These are phyloP conservation scores for Rosa chinensis DNA, from an alignment of 306 rosid genomes.

Conservation along the genomic window DNA sequence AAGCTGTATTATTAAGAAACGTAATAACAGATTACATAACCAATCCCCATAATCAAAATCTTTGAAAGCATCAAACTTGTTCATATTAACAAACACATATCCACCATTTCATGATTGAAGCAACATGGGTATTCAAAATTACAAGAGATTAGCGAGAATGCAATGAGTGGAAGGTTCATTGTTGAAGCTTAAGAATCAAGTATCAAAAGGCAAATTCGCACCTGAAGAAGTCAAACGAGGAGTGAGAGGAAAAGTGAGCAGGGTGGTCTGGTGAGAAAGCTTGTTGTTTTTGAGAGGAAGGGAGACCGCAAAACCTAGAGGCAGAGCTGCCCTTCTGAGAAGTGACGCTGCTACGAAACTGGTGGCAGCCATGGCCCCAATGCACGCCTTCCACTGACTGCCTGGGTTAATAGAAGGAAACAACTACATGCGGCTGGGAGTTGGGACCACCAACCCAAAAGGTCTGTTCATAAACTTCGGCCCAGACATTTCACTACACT, in stretches of 20 bases:
- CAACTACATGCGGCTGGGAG: too few species aligned
- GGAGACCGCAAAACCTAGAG: slow-evolving; percentile 39
- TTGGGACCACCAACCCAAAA: too few species aligned
- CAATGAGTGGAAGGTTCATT: background rate
- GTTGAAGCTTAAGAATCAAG: background rate
- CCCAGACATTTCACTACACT: too few species aligned
- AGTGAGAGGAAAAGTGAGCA: slow-evolving; percentile 40
- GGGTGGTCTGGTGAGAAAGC: slow-evolving; percentile 36
- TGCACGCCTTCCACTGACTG: background rate
- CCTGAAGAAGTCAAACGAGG: slow-evolving; percentile 60
- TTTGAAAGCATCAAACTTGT: background rate
- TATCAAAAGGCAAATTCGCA: slow-evolving; percentile 9
- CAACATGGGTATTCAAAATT: slow-evolving; percentile 25
- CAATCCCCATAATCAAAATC: background rate
- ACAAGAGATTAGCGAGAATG: background rate
- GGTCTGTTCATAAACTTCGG: too few species aligned
- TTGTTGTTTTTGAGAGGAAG: slow-evolving; percentile 26
- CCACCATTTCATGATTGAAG: background rate
- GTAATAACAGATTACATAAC: slow-evolving; percentile 24
- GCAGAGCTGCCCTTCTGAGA: slow-evolving; percentile 39
- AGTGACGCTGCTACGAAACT: slow-evolving; percentile 43
- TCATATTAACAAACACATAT: background rate
- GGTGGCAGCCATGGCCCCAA: slow-evolving; percentile 57
- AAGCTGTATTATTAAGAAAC: slow-evolving; percentile 26
- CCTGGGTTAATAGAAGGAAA: too few species aligned